Evolutionary conservation across 2,329 filamentous ascomycete genomes (phyloP), one percentile per base, ranked within the genome.

Genomic region (Camillea tinctor): DNA sequence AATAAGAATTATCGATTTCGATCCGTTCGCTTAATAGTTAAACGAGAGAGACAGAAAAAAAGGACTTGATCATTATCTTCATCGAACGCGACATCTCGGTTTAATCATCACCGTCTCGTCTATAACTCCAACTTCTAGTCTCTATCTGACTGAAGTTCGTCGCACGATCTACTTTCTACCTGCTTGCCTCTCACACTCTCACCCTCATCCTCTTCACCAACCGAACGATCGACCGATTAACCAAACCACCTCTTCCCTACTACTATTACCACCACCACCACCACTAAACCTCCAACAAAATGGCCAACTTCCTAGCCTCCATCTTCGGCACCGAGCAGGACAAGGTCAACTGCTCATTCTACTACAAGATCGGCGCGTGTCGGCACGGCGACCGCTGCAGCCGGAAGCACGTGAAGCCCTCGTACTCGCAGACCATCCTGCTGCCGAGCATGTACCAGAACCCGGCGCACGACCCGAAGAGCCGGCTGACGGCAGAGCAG

Each of bases 291-390:
- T 30, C 26, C 8, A 11, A 30, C 7, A 64, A 52, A 23, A 97
- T 97, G 93, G 93, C 93, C 74, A 97, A 97, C 84, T 98, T 97
- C 77, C 91, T 99, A 77, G 95, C 95, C 73, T 97, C 93, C 75
- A 99, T 99, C 81, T 99, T 99, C 84, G 95, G 95, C 73, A 99
- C 95, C 26, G 95, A 99, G 85, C 95, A 98, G 79, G 95, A 99
- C 88, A 99, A 94, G 76, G 93, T 97, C 82, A 97, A 98, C 86
- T 97, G 95, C 86, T 95, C 91, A 60, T 99, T 99, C 87, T 99
- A 99, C 88, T 93, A 97, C 90, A 99, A 99, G 83, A 99, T 99
- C 78, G 95, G 95, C 76, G 95, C 95, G 57, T 99, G 95, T 83
- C 90, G 95, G 64, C 95, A 99, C 84, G 95, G 95, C 75, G 95